Base-by-base conservation (phyloP, 805 yeast species). In the Nakazawaea molendinolei region DNA sequence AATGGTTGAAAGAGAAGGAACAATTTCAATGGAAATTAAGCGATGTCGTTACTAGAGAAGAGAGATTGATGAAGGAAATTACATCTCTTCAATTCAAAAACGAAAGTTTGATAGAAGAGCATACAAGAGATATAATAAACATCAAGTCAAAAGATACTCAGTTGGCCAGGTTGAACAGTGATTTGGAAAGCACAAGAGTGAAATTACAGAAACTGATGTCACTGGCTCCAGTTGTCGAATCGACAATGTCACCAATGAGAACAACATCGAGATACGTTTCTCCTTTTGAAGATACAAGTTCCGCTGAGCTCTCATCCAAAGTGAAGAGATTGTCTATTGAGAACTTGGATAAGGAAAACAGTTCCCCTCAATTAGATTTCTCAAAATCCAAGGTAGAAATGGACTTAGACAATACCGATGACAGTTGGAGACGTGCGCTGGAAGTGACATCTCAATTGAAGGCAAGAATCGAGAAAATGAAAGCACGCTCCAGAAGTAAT, bases 381-480 rank as follows among this genome's bases (percentile, higher is more conserved):
- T 41, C 33, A 35, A 7, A 41, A 42, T 38, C 43, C 39, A 29
- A 43, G 42, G 44, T 51, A 3, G 34, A 55, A 4, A 52, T 52
- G 33, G 69, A 59, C 29, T 47, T 58, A 22, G 74, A 65, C 39
- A 57, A 60, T 28, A 66, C 67, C 31, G 83, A 74, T 40, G 87
- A 79, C 41, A 78, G 83, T 46, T 87, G 96, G 96, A 75, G 71
- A 46, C 72, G 90, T 33, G 95, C 96, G 0, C 89, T 92, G 0
- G 95, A 84, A 47, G 94, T 86, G 9, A 87, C 96, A 1, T 73
- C 77, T 3, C 90, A 83, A 55, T 70, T 87, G 50, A 84, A 81
- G 53, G 94, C 87, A 1, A 64, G 96, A 48, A 87, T 87, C 30
- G 94, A 85, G 56, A 79, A 81, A 56, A 86, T 87, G 95, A 83